Evolutionary conservation across 2,329 filamentous ascomycete genomes (phyloP).

Genomic region (Aspergillus pseudoterreus): DNA sequence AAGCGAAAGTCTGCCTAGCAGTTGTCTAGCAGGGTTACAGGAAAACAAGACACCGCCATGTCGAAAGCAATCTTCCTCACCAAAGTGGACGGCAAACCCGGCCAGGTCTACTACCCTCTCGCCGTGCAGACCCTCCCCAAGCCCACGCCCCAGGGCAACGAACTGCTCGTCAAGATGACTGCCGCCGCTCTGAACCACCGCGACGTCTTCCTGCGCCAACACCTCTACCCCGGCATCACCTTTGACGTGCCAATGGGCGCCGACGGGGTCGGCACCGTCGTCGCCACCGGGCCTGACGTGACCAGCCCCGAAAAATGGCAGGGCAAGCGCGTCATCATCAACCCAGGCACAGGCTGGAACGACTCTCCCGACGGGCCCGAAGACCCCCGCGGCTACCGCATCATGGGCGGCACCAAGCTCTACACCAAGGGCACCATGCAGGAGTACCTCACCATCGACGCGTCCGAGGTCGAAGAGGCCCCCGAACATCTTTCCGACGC

Average conservation of each 20-base stretch:
- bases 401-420: conserved; percentile 56
- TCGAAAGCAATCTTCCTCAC: conserved; percentile 44
- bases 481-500: conserved; percentile 67
- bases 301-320: conserved; percentile 52
- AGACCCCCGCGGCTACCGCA: conserved; percentile 40
- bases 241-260: conserved; percentile 76
- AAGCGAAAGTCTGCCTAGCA: background rate
- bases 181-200: conserved; percentile 90
- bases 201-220: conserved; percentile 89
- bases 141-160: conserved; percentile 59
- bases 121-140: conserved; percentile 58
- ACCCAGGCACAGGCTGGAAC: conserved; percentile 75
- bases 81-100: conserved; percentile 58
- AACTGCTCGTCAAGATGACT: conserved; percentile 72
- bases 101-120: conserved; percentile 65
- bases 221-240: conserved; percentile 81
- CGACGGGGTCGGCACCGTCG: conserved; percentile 76
- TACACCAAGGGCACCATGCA: conserved; percentile 68
- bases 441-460: conserved; percentile 68
- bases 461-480: conserved; percentile 69
- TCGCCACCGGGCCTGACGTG: conserved; percentile 56
- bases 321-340: conserved; percentile 70
- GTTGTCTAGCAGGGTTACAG: background rate
- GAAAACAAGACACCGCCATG: conserved; percentile 26
- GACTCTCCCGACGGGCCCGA: conserved; percentile 71